Evolutionary conservation across 768 basidiomycete species (phyloP).

Genomic region (Amanita exitialis): DNA sequence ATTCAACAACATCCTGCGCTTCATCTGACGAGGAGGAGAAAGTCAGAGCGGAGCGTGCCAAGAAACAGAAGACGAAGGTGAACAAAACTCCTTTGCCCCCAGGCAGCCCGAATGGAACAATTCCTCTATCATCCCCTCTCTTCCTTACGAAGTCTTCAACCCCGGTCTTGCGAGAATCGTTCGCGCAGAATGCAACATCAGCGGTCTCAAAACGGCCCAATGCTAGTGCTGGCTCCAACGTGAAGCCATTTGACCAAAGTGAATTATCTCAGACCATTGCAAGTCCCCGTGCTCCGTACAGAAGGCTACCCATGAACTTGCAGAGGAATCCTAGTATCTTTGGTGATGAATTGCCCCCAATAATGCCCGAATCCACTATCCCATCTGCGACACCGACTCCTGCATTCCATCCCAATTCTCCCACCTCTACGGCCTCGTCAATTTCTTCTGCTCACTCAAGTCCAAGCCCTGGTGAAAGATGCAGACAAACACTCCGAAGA

Average conservation of each 20-base stretch:
- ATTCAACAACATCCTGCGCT: constrained; percentile 25
- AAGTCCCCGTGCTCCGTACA: constrained; percentile 9
- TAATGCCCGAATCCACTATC: background rate
- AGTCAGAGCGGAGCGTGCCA: constrained; percentile 43
- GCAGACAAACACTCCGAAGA: constrained; percentile 38
- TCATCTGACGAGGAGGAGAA: constrained; percentile 78
- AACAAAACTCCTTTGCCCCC: background rate
- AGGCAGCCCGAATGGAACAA: background rate
- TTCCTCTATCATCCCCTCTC: background rate
- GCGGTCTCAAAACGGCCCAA: background rate
- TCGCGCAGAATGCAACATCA: background rate
- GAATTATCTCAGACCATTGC: constrained; percentile 2
- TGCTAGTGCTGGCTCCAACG: background rate
- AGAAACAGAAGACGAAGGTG: constrained; percentile 37
- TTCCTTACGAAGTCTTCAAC: background rate
- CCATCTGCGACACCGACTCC: constrained; percentile 11
- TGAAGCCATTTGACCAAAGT: background rate
- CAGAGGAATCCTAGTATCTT: constrained; percentile 58
- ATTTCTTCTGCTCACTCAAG: constrained; percentile 9
- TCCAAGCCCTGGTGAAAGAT: constrained; percentile 9
- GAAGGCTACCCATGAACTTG: constrained; percentile 33
- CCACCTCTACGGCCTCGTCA: constrained; percentile 2
- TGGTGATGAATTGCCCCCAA: constrained; percentile 47
- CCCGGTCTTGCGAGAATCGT: background rate
- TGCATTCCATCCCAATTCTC: constrained; percentile 9